Evolutionary conservation across 495 filamentous ascomycete genomes (phyloP).

Genomic region (Viridothelium virens): DNA sequence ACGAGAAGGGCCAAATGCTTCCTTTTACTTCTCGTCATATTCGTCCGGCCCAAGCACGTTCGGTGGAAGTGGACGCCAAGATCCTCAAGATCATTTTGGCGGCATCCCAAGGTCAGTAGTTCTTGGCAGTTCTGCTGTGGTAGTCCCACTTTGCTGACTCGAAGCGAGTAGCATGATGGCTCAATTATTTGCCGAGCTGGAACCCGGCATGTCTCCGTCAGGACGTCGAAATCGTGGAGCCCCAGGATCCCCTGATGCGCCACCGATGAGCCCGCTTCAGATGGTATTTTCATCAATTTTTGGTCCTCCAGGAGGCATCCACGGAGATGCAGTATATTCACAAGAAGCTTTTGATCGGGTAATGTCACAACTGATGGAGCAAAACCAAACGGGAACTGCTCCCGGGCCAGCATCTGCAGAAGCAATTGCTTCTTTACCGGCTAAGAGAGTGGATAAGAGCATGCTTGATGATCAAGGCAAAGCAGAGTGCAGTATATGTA

Average conservation of each 20-base stretch:
- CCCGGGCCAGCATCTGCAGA: slow-evolving; percentile 70
- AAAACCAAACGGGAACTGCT: slow-evolving; percentile 63
- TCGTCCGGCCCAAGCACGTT: background rate
- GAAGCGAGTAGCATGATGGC: background rate
- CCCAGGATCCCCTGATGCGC: background rate
- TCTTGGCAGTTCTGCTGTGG: background rate
- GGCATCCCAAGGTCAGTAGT: background rate
- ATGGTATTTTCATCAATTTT: background rate
- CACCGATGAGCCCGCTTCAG: background rate
- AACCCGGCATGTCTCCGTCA: background rate
- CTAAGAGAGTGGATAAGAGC: slow-evolving; percentile 54
- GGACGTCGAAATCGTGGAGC: background rate
- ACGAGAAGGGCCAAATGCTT: background rate
- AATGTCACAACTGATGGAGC: slow-evolving; percentile 79
- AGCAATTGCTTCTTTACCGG: slow-evolving; percentile 67
- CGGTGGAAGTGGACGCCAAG: background rate
- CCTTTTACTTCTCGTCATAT: background rate
- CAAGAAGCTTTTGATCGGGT: slow-evolving; percentile 88
- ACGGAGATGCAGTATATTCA: slow-evolving; percentile 82
- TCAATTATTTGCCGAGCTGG: slow-evolving; percentile 3
- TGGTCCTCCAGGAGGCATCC: slow-evolving; percentile 35
- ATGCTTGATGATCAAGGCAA: slow-evolving; percentile 58
- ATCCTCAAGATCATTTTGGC: background rate
- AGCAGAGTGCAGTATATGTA: slow-evolving; percentile 87
- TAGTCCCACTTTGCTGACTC: background rate